phyloP scores from a whole-genome alignment of 306 rosid genomes.

The Rosa multiflora region DNA sequence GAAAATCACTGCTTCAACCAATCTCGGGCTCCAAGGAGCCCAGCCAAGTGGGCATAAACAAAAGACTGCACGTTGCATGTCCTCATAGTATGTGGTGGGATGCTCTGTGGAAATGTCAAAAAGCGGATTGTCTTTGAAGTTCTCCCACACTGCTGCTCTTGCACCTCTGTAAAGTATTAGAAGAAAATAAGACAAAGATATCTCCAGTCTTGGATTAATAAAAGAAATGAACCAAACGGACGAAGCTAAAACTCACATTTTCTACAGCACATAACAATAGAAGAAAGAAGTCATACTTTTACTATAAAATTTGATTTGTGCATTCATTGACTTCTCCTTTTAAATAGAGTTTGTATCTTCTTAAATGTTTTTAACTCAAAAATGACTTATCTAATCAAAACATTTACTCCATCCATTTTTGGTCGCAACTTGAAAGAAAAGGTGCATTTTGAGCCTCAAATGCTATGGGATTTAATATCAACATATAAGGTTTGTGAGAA shows the following conservation, averaged over 20 bases:
- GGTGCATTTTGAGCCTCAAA: slow-evolving; percentile 5
- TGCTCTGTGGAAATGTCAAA: slow-evolving; percentile 96
- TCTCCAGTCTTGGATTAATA: not conserved
- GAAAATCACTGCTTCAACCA: slow-evolving; percentile 95
- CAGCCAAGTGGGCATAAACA: slow-evolving; percentile 98
- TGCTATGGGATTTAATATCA: not conserved
- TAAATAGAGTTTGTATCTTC: not conserved
- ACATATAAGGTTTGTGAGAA: slow-evolving; percentile 15
- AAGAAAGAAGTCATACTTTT: not conserved
- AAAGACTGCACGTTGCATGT: slow-evolving; percentile 95
- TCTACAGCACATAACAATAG: not conserved
- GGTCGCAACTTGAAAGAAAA: not conserved
- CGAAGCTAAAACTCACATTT: not conserved
- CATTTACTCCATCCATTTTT: not conserved
- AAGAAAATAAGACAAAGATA: slow-evolving; percentile 9
- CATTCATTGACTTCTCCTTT: not conserved
- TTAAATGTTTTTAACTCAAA: not conserved
- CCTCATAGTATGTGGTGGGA: slow-evolving; percentile 93
- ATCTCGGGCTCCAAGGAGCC: slow-evolving; percentile 99
- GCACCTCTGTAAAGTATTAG: slow-evolving; percentile 15
- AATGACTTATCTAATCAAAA: not conserved
- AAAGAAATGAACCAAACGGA: not conserved
- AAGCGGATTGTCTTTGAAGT: slow-evolving; percentile 91
- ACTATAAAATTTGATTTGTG: not conserved
- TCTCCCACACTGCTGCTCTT: slow-evolving; percentile 88